Percentiles rank a stretch among this genome's conserved stretches.
Evolutionary conservation across 208 protist species (phyloP).

Genomic region (Acanthamoeba triangularis): DNA sequence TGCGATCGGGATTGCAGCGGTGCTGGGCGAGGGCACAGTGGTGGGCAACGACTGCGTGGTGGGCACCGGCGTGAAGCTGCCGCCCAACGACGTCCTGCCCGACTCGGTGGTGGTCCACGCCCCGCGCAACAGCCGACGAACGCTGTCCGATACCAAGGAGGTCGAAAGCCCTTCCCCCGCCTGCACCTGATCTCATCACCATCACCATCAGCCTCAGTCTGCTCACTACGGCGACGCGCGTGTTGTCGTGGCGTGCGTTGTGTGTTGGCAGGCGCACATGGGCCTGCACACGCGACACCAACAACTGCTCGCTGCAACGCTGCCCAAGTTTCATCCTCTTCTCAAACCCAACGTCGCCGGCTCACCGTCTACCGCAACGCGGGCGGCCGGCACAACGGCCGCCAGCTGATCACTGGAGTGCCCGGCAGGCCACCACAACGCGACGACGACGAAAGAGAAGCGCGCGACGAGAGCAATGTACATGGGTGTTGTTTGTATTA

Average conservation of each 20-base stretch:
- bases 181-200: background rate
- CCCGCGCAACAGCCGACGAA: background rate
- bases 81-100: constrained; percentile 17
- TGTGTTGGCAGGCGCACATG: background rate
- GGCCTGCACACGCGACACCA: constrained; percentile 30
- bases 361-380: background rate
- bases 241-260: background rate
- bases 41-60: constrained; percentile 48
- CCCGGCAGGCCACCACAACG: no score
- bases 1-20: background rate
- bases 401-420: background rate
- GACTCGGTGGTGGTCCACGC: constrained; percentile 30
- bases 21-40: constrained; percentile 46
- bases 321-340: constrained; percentile 40
- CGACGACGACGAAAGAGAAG: no score
- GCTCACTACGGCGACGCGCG: background rate
- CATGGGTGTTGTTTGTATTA: background rate
- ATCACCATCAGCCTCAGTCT: background rate
- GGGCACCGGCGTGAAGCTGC: constrained; percentile 3
- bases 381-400: background rate
- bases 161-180: background rate
- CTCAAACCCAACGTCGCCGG: constrained; percentile 46
- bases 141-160: constrained; percentile 18
- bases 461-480: no score
- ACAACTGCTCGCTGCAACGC: background rate